These are phyloP conservation scores for Penicillium taxi DNA, from an alignment of 495 filamentous ascomycete genomes.

Conservation along the genomic window DNA sequence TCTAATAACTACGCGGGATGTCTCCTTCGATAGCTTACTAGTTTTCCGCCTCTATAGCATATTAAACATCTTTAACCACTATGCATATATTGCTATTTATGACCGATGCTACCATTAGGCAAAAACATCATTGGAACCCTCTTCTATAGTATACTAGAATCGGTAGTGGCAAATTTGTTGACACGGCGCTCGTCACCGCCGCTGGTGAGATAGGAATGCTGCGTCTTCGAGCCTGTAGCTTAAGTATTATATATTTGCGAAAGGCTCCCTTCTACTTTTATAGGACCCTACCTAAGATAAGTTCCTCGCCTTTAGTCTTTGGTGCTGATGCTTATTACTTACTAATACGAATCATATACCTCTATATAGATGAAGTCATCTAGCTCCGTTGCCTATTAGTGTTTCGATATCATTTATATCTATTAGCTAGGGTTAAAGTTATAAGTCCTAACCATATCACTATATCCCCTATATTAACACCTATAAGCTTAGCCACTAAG, in stretches of 20 bases:
- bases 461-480: constrained; percentile 1
- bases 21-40: no score
- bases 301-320: constrained; percentile 1
- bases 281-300: constrained; percentile 2
- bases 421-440: constrained; percentile 1
- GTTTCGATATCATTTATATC: background rate
- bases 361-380: constrained; percentile 1
- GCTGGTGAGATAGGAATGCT: background rate
- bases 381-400: constrained; percentile 1
- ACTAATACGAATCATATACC: constrained; percentile 1
- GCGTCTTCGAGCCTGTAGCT: background rate
- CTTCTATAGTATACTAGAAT: background rate
- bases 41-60: no score
- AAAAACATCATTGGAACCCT: background rate
- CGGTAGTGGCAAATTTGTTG: background rate
- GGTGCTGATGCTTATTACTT: background rate
- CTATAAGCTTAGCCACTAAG: constrained; percentile 1
- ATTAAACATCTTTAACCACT: no score
- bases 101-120: background rate
- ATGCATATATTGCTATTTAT: no score
- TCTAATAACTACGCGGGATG: no score
- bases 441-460: constrained; percentile 2
- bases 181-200: background rate
- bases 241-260: constrained; percentile 1
- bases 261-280: background rate